Base-by-base conservation (phyloP, 2,329 filamentous ascomycete genomes). In the Colletotrichum chlorophyti region DNA sequence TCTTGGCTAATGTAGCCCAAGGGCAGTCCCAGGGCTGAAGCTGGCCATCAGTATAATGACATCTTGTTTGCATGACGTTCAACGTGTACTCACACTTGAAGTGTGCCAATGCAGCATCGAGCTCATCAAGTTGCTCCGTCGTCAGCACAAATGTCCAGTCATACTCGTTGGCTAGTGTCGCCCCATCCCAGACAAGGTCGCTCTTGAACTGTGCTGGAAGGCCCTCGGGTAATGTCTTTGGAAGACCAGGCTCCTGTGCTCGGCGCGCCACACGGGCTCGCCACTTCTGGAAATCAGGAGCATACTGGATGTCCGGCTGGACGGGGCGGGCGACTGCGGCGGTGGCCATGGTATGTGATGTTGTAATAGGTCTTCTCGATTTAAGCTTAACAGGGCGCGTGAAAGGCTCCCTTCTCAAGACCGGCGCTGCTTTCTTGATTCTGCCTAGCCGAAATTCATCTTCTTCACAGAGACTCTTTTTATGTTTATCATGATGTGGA, bases 291-390 rank as follows among this genome's bases (percentile, higher is more conserved):
- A 74, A 74, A 61, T 86, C 74, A 0, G 85, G 84, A 1, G 77
- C 73, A 65, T 87, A 88, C 1, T 72, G 70, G 51, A 87, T 88
- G 63, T 87, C 84, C 1, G 84, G 84, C 64, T 86, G 83, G 23
- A 77, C 77, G 3, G 72, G 71, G 2, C 73, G 75, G 37, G 55
- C 12, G 21, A 59, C 12, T 12, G 51, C 45, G 2, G 29, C 26
- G 11, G 51, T 45, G 31, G 55, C 31, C 55, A 59, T 59, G 15
- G 19, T n/a, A n/a, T n/a, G n/a, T n/a, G n/a, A n/a, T 34, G 17
- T 5, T 21, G 15, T 8, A 29, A 9, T 7, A 5, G 29, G 21
- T 19, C 5, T 37, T 17, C 15, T 17, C 26, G 32, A 9, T 21
- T 42, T 8, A 7, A 26, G 12, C 19, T 15, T 17, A 11, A 12